Evolutionary conservation across 1,139 yeast genomes (phyloP).

Genomic region (Pichia norvegensis): DNA sequence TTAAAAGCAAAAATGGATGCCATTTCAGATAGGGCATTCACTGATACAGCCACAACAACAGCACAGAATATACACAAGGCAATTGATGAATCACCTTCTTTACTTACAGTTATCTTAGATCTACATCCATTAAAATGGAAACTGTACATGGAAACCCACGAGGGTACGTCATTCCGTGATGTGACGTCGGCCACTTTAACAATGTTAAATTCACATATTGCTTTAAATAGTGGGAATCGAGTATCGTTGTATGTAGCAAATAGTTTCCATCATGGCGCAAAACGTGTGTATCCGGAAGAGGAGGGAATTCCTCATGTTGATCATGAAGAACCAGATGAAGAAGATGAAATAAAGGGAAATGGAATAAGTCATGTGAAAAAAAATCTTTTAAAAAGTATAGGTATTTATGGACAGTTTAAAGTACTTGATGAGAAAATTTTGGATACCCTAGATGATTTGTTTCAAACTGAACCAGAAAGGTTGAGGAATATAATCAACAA

Average conservation of each 20-base stretch:
- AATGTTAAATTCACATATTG: constrained; percentile 76
- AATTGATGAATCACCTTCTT: constrained; percentile 69
- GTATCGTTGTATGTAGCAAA: constrained; percentile 81
- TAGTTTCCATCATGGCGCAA: constrained; percentile 49
- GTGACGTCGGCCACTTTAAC: constrained; percentile 57
- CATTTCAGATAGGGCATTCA: constrained; percentile 60
- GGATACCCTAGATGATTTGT: constrained; percentile 46
- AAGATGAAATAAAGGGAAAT: background rate
- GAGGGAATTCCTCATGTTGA: constrained; percentile 16
- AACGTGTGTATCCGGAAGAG: constrained; percentile 56
- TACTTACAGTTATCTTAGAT: constrained; percentile 73
- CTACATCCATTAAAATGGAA: constrained; percentile 76
- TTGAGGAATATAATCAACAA: constrained; percentile 16
- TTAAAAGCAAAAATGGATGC: constrained; percentile 50
- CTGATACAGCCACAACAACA: constrained; percentile 32
- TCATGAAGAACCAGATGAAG: constrained; percentile 2
- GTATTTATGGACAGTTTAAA: constrained; percentile 82
- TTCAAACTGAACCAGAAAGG: constrained; percentile 30
- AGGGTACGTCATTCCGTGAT: constrained; percentile 39
- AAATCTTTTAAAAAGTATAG: constrained; percentile 30
- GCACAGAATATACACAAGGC: constrained; percentile 18
- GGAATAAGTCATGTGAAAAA: background rate
- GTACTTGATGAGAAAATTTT: constrained; percentile 72
- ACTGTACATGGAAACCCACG: constrained; percentile 32
- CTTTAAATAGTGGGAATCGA: constrained; percentile 76